These are phyloP conservation scores for Fusarium torulosum DNA, from an alignment of 2,329 filamentous ascomycete genomes.

Conservation along the genomic window DNA sequence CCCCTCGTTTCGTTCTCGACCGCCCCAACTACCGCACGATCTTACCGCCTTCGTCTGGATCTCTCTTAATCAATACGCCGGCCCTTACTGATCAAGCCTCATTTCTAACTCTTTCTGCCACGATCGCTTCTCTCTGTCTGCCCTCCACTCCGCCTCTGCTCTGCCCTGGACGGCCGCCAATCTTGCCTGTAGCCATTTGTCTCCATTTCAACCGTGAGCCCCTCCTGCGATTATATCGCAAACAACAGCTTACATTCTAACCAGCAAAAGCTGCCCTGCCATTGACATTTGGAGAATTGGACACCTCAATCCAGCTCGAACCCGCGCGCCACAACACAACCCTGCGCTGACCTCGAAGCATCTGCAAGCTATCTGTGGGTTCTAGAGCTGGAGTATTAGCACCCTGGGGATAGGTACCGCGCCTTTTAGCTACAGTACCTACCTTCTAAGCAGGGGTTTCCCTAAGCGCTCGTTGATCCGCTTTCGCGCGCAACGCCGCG, in stretches of 20 bases:
- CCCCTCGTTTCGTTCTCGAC: constrained; percentile 36
- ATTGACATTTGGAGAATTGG: background rate
- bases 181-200: constrained; percentile 11
- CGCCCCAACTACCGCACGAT: constrained; percentile 37
- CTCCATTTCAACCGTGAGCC: constrained; percentile 31
- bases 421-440: constrained; percentile 18
- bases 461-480: constrained; percentile 47
- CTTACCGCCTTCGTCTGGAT: constrained; percentile 41
- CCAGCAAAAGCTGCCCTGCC: constrained; percentile 9
- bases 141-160: constrained; percentile 39
- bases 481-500: constrained; percentile 45
- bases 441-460: constrained; percentile 42
- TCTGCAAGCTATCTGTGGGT: constrained; percentile 25
- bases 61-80: constrained; percentile 36
- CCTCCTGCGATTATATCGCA: constrained; percentile 32
- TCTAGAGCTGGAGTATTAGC: constrained; percentile 26
- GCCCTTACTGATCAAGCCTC: constrained; percentile 42
- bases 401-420: constrained; percentile 19
- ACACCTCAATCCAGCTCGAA: background rate
- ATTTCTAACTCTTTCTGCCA: constrained; percentile 44
- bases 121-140: constrained; percentile 31
- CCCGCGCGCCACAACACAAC: constrained; percentile 39
- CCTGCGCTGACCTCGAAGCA: constrained; percentile 20
- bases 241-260: constrained; percentile 27
- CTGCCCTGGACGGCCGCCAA: constrained; percentile 32